phyloP scores from a whole-genome alignment of 805 yeast genomes.

The Debaryomyces maramus region DNA sequence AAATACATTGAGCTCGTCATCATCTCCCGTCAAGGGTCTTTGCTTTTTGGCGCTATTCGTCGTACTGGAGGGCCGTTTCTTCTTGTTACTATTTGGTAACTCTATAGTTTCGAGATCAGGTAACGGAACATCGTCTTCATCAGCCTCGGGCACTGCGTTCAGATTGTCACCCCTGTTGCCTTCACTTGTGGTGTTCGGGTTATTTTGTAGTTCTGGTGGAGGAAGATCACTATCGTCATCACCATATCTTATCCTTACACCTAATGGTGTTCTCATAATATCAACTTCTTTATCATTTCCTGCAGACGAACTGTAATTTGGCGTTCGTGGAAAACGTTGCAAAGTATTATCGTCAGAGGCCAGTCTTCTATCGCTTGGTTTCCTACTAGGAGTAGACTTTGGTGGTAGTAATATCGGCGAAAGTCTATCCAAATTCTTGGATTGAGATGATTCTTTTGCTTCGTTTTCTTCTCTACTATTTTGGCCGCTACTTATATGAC shows the following conservation, averaged over 20 bases:
- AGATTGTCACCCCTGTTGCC: neutral
- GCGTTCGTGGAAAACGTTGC: constrained; percentile 49
- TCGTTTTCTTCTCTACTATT: constrained; percentile 2
- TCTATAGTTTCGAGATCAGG: constrained; percentile 23
- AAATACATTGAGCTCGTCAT: constrained; percentile 34
- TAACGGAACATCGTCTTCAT: constrained; percentile 18
- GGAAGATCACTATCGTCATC: constrained; percentile 31
- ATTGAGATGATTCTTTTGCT: constrained; percentile 1
- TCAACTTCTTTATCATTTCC: constrained; percentile 18
- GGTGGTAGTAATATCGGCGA: constrained; percentile 23
- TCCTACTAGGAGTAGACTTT: constrained; percentile 18
- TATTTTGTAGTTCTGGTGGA: constrained; percentile 24
- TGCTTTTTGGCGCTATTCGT: constrained; percentile 6
- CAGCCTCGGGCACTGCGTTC: constrained; percentile 6
- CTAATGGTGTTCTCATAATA: constrained; percentile 27
- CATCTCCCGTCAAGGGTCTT: constrained; percentile 10
- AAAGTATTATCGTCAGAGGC: constrained; percentile 14
- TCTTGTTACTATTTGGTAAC: constrained; percentile 9
- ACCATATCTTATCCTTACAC: constrained; percentile 18
- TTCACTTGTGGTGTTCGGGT: neutral
- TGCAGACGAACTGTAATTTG: constrained; percentile 33
- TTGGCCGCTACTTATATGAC: constrained; percentile 8
- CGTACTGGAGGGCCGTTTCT: constrained; percentile 1
- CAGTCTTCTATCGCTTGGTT: constrained; percentile 4
- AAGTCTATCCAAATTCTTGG: constrained; percentile 12